Base-by-base conservation (phyloP, 1,284 basidiomycete genomes). In the Vanrija sp. region DNA sequence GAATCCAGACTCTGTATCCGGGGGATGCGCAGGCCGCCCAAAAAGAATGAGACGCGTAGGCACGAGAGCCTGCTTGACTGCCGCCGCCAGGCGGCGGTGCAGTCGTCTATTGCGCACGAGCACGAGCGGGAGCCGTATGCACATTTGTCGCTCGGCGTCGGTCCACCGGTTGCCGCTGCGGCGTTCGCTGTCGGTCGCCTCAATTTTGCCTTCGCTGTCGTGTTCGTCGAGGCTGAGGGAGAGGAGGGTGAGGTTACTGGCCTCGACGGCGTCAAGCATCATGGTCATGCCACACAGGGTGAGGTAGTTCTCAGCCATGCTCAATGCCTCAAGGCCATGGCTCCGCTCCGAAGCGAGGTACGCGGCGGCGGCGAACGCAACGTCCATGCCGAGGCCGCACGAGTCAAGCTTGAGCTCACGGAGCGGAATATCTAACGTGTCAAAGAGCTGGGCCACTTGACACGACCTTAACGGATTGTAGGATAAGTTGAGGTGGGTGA, bases 221-320 rank as follows among this genome's bases (percentile, higher is more conserved):
- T 31, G 31, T 14, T 31, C 67, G 20, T 64, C 59, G 22, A 74
- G 44, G 1, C 68, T 69, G 3, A 72, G 41, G 6, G 62, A 55
- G 4, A 51, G 37, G 10, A 74, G 47, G 1, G 62, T 60, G 41
- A 57, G 71, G 56, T 72, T 69, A 16, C 24, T 41, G 2, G 23
- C 18, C 25, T 74, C 71, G 18, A 72, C 44, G 0, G 65, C 59
- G 51, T 72, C 66, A 10, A 74, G 53, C 27, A 74, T 68, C 10
- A 53, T 36, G 4, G 52, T 53, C 2, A 72, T 63, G 10, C 65
- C 68, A 2, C 46, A 43, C 0, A 47, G 57, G 0, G 69, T 68
- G 22, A 74, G 56, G 4, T 51, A 42, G 52, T 74, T 74, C 12
- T 62, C 69, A 56, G 31, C 8, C 31, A 31, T 31, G 31, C 31